Conservation (phyloP, 768 basidiomycete genomes). For the Lyophyllum shimeji region DNA sequence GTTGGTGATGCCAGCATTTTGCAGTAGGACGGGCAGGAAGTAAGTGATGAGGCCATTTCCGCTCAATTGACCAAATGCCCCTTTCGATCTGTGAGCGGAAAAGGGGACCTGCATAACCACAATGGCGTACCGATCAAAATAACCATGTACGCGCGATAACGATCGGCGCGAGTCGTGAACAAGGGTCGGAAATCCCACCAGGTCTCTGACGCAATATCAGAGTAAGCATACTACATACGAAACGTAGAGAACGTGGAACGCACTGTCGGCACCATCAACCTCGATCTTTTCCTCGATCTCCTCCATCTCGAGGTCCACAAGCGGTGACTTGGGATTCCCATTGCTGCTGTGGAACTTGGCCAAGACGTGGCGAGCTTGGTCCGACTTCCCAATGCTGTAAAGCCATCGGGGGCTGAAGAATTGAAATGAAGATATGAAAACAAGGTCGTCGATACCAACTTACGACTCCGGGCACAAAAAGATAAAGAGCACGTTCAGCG, state of each 20-base stretch:
- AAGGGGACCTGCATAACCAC: not conserved
- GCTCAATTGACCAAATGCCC: conserved; percentile 40
- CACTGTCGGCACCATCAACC: conserved; percentile 45
- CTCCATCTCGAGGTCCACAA: conserved; percentile 49
- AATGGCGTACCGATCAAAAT: conserved; percentile 41
- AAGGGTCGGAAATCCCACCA: conserved; percentile 59
- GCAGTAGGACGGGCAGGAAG: conserved; percentile 44
- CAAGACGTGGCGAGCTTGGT: conserved; percentile 42
- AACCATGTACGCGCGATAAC: conserved; percentile 50
- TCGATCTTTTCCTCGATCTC: conserved; percentile 54
- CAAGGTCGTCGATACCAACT: conserved; percentile 8
- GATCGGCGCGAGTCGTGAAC: conserved; percentile 43
- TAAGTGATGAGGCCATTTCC: conserved; percentile 52
- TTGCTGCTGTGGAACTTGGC: conserved; percentile 48
- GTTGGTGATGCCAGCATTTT: conserved; percentile 46
- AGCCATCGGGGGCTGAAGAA: conserved; percentile 48
- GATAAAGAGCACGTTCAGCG: conserved; percentile 45
- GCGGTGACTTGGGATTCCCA: conserved; percentile 45
- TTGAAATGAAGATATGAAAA: not conserved
- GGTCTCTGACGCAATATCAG: conserved; percentile 25
- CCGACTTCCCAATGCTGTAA: conserved; percentile 43
- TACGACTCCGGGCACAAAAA: conserved; percentile 53
- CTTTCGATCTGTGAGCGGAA: conserved; percentile 11
- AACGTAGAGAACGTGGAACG: conserved; percentile 13
- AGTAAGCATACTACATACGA: not conserved